Percentiles rank a stretch among this genome's conserved stretches.
These are phyloP conservation scores for Alternaria triticimaculans DNA, from an alignment of 2,329 filamentous ascomycete species.

Conservation along the genomic window DNA sequence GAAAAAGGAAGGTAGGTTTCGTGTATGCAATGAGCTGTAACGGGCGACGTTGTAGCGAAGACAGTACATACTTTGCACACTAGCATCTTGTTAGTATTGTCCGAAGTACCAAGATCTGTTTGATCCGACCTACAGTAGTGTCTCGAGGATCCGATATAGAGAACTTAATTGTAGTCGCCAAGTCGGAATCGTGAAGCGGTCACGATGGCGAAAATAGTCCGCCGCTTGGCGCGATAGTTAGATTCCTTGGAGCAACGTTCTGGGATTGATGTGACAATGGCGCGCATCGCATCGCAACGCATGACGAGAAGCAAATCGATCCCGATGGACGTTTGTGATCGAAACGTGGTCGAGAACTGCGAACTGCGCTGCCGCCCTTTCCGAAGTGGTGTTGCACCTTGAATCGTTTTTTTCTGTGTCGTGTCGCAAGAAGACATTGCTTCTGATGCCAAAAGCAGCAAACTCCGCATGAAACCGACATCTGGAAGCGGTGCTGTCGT, in stretches of 20 bases:
- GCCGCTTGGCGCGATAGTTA: neutral
- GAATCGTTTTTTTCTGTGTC: neutral
- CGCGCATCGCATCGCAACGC: neutral
- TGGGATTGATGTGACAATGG: neutral
- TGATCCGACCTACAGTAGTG: neutral
- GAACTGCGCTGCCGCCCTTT: neutral
- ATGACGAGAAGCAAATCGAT: neutral
- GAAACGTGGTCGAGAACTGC: neutral
- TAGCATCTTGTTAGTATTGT: neutral
- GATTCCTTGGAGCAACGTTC: neutral
- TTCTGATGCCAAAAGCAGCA: neutral
- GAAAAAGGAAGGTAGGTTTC: neutral
- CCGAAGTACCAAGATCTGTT: neutral
- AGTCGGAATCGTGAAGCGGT: neutral
- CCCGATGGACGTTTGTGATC: neutral
- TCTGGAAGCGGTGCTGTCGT: neutral
- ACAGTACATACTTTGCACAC: neutral
- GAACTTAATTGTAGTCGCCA: neutral
- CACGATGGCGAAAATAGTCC: neutral
- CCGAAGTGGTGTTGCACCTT: neutral
- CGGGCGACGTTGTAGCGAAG: neutral
- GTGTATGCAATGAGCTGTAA: neutral
- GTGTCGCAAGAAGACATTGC: neutral
- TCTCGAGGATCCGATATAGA: neutral
- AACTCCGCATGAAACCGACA: neutral